Evolutionary conservation across 1,139 yeast genomes (phyloP), one percentile per base, ranked within the genome.

Genomic region (Yamadazyma aaseri): DNA sequence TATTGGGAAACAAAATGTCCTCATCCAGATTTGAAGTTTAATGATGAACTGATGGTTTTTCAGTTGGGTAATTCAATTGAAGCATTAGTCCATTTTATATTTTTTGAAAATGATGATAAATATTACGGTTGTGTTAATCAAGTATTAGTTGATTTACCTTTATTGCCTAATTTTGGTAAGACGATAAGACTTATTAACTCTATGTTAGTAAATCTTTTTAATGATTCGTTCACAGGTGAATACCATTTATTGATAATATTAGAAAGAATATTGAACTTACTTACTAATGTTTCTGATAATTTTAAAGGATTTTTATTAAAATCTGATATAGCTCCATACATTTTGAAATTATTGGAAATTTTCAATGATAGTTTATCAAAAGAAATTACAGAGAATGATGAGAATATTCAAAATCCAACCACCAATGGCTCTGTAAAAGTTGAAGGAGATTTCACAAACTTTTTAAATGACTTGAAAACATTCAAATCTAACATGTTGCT

Each of bases 11-110:
- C 78, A 5, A 61, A 62, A 13, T 51, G 60, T 2, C 68, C 70
- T 1, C 96, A 87, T 53, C 96, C 96, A 1, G 80, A 79, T 28
- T 60, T 87, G 26, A 65, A 63, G 24, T 60, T 78, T 41, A 86
- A 82, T 50, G 60, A 63, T 23, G 59, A 64, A 3, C 38, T 36
- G 39, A 6, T 23, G 3, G 20, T 28, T 4, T 35, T 41, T 15
- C 33, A 22, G 9, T 34, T 41, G 4, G 46, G 41, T 3, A 48
- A 47, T 39, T 55, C 86, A 1, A 55, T 79, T 12, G 96, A 86
- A 53, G 74, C 89, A 26, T 66, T 87, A 27, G 73, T 89, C 40
- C 96, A 87, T 55, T 76, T 85, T 8, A 64, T 85, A 21, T 56
- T 86, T 6, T 86, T 86, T 57, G 49, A 52, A 23, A 40, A 49